Base-by-base conservation (phyloP, 1,139 yeast species). In the Diutina catenulata region DNA sequence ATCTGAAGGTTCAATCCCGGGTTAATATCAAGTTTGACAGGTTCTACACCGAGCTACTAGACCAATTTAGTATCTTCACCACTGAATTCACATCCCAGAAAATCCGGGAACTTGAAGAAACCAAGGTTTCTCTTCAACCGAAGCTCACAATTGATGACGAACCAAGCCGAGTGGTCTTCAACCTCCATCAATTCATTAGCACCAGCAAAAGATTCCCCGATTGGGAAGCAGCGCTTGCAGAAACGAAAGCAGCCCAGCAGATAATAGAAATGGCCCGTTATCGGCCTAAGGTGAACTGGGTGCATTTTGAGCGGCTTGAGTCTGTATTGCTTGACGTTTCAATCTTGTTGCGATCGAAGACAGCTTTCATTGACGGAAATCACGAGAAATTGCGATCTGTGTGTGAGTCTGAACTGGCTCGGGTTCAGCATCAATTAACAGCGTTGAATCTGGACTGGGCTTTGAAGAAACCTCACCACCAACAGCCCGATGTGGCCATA, bases 281-380 rank as follows among this genome's bases (percentile, higher is more conserved):
- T 13, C 21, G 14, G 25, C 21, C 75, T 40, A 73, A 80, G 0
- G 37, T 53, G 0, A 67, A 68, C 21, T 81, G 91, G 84, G 45
- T 78, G 1, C 73, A 62, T 49, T 62, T 64, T 33, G 93, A 81
- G 36, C 93, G 82, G 46, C 47, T 84, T 2, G 78, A 74, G 21
- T 65, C 62, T 41, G 74, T 72, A 39, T 52, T 69, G 42, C 52
- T 62, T 1, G 62, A 73, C 5, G 52, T 82, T 8, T 45, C 50
- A 1, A 66, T 72, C 16, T 54, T 78, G 3, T 44, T 75, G 22
- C 49, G 48, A 0, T 55, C 56, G 26, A 71, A 71, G 44, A 48
- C 54, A 4, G 44, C 46, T 2, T 48, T 62, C 5, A 57, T 82
- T n/a, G 56, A 62, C 5, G 60, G 61, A 1, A 70, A 76, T 41